phyloP scores from a whole-genome alignment of 164 flowering plant genomes.

The Buxus sempervirens region DNA sequence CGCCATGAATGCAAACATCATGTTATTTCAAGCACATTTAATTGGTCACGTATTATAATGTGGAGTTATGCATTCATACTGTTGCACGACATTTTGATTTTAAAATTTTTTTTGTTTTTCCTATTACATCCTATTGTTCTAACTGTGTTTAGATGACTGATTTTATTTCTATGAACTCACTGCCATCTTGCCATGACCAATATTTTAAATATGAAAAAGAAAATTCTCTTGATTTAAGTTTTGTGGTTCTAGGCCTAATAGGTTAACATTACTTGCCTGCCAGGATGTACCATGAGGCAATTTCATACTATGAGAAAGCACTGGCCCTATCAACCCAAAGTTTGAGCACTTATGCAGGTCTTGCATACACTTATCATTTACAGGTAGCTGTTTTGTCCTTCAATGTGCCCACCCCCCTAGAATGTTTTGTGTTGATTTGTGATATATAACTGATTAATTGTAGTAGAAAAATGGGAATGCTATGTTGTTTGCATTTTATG shows the following conservation, averaged over 20 bases:
- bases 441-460: neutral
- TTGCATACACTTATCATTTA: slow-evolving; percentile 91
- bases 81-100: neutral
- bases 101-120: neutral
- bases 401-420: no score
- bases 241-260: neutral
- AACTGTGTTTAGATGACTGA: neutral
- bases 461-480: no score
- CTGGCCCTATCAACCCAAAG: slow-evolving; percentile 86
- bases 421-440: neutral
- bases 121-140: no score
- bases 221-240: neutral
- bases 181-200: neutral
- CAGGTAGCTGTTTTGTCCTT: slow-evolving; percentile 48
- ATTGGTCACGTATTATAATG: no score
- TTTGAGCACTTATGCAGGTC: slow-evolving; percentile 90
- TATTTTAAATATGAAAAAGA: no score
- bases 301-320: slow-evolving; percentile 82
- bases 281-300: slow-evolving; percentile 85
- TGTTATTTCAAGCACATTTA: no score
- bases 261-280: slow-evolving; percentile 7
- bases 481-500: no score
- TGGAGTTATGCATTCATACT: no score
- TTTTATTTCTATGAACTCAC: neutral
- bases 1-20: no score